phyloP scores from a whole-genome alignment of 2,329 filamentous ascomycete species.

The Cladobotryum mycophilum region DNA sequence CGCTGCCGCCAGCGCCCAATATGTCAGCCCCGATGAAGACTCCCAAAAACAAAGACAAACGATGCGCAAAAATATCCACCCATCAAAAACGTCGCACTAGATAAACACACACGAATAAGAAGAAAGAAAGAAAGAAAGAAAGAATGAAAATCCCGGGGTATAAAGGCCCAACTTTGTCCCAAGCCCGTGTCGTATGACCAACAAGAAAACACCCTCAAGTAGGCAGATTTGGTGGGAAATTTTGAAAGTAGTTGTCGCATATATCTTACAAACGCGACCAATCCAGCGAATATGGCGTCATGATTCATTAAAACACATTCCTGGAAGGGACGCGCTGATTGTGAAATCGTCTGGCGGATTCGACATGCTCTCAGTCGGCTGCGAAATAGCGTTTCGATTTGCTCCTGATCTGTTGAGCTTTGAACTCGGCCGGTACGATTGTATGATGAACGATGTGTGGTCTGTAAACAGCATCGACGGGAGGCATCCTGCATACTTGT shows the following conservation, averaged over 20 bases:
- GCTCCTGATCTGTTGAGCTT: conserved; percentile 59
- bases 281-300: conserved; percentile 9
- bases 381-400: conserved; percentile 69
- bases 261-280: conserved; percentile 4
- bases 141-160: conserved; percentile 6
- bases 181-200: conserved; percentile 6
- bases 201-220: neutral
- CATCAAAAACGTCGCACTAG: no score
- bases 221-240: neutral
- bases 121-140: no score
- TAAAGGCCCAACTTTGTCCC: conserved; percentile 10
- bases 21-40: no score
- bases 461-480: conserved; percentile 82
- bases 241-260: neutral
- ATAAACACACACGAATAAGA: no score
- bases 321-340: neutral
- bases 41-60: no score
- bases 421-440: conserved; percentile 60
- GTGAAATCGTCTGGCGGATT: neutral
- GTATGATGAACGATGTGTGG: conserved; percentile 94
- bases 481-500: conserved; percentile 57
- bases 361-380: conserved; percentile 42
- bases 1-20: no score
- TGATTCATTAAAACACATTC: conserved; percentile 7
- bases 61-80: no score